Conservation (phyloP, 331 rosid genomes). For the Quercus lobata region DNA sequence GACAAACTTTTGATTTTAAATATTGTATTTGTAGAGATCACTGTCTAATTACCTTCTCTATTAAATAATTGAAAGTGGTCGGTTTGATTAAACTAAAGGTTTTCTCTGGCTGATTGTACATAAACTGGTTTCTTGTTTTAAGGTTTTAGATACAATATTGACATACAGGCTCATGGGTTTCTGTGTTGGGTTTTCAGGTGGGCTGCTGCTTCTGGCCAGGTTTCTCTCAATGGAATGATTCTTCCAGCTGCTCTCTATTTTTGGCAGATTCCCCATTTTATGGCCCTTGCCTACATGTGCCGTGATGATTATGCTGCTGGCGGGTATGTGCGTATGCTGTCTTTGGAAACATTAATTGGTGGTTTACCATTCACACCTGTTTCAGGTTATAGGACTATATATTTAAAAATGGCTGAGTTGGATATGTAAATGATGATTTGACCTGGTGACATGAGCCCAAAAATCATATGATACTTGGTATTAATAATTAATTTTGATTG, state of each 20-base stretch:
- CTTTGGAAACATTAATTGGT: background rate
- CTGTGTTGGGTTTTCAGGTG: slow-evolving; percentile 51
- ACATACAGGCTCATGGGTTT: background rate
- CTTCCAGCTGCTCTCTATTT: slow-evolving; percentile 96
- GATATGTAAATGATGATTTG: background rate
- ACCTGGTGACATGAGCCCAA: background rate
- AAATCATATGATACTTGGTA: background rate
- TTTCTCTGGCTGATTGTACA: background rate
- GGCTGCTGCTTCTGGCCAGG: slow-evolving; percentile 84
- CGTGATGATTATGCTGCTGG: slow-evolving; percentile 90
- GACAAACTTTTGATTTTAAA: background rate
- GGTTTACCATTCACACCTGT: background rate
- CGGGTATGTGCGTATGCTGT: slow-evolving; percentile 57
- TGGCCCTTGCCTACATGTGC: slow-evolving; percentile 97
- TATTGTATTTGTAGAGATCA: background rate
- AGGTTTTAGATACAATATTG: background rate
- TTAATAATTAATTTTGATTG: background rate
- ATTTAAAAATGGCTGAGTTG: background rate
- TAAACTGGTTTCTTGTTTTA: background rate
- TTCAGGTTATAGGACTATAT: background rate
- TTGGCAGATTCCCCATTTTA: slow-evolving; percentile 98
- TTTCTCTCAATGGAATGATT: slow-evolving; percentile 74
- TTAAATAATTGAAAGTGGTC: background rate
- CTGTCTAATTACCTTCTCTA: background rate
- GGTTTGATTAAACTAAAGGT: background rate